Evolutionary conservation across 2,329 filamentous ascomycete species (phyloP), one percentile per base, ranked within the genome.

Genomic region (Septoria linicola): DNA sequence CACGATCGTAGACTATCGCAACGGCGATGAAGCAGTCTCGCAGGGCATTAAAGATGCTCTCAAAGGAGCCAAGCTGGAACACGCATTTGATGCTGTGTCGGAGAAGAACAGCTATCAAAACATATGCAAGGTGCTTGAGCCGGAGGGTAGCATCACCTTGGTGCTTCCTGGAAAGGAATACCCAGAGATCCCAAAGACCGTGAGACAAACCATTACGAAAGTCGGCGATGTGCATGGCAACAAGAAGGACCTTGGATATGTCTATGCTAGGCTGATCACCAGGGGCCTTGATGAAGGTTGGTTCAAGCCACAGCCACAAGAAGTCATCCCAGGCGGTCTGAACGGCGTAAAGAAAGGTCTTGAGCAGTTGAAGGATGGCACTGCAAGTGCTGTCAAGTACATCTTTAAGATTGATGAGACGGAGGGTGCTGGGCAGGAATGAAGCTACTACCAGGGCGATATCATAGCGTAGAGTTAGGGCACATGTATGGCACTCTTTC

Each of bases 321-420:
- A 81, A 65, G 71, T 83, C 13, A 65, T 82, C 1, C 68, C 73
- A 0, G 79, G 80, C 3, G 82, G 82, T 0, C 59, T 85, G 50
- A 71, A 62, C 3, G 80, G 81, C 0, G 64, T 84, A 2, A 69
- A 82, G 61, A 68, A 63, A 30, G 82, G 70, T 0, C 63, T 87
- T 66, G 65, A 68, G 59, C 76, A 80, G 55, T 64, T 87, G 63
- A 80, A 76, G 64, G 74, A 73, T 37, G 83, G 83, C 0, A 81
- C 80, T 65, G 81, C 79, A n/a, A 83, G 79, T 62, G 83, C 76
- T 0, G 73, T 80, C 1, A 87, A 87, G 69, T 86, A 84, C 70
- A 78, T 87, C 0, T 80, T 81, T 61, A 72, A 72, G 56, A 76
- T 82, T 66, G 72, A 59, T 11, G 77, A 81, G 32, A 80, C 78